Base-by-base conservation (phyloP, 2,329 filamentous ascomycete genomes). In the Bipolaris victoriae region DNA sequence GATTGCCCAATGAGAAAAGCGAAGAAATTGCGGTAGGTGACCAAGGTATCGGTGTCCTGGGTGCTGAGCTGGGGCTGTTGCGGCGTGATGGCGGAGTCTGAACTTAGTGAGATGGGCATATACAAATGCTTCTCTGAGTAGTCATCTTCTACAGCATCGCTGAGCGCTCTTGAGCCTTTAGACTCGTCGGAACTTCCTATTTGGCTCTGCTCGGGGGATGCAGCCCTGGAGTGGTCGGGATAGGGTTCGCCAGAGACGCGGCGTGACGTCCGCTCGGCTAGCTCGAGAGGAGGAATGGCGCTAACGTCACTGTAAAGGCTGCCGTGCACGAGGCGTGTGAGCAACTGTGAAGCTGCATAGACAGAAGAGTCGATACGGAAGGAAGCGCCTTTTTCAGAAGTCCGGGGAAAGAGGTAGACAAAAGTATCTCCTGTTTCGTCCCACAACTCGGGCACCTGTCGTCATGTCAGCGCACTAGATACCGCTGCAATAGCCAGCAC, bases 1-100 rank as follows among this genome's bases (percentile, higher is more conserved):
- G 85, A 84, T 65, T 86, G 84, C 3, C 86, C 86, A n/a, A 83
- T 77, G 1, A 88, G 76, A 65, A 88, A 88, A 5, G 86, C 84
- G 70, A 88, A 87, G 52, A 88, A 79, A 67, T 88, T 88, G 49
- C 86, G 84, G 66, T 86, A 85, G 11, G 84, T 77, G 7, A 88
- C 72, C 33, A 88, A 73, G 0, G 80, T 82, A 58, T 88, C 83
- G 7, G 83, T 74, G 64, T 88, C 86, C 36, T 84, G 78, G 33
- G 63, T 70, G 68, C 53, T 76, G 63, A 62, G 78, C 60, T 45
- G 70, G 59, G 62, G 68, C 66, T 76, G 66, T 16, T 63, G 49
- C 5, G 70, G 53, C 56, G 43, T 74, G 61, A 68, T 63, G 68
- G 55, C 78, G 70, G 54, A 79, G 64, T 86, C 84, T 36, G 78